Conservation (phyloP, 352 stramenopile genomes). For the Globisporangium canariense region DNA sequence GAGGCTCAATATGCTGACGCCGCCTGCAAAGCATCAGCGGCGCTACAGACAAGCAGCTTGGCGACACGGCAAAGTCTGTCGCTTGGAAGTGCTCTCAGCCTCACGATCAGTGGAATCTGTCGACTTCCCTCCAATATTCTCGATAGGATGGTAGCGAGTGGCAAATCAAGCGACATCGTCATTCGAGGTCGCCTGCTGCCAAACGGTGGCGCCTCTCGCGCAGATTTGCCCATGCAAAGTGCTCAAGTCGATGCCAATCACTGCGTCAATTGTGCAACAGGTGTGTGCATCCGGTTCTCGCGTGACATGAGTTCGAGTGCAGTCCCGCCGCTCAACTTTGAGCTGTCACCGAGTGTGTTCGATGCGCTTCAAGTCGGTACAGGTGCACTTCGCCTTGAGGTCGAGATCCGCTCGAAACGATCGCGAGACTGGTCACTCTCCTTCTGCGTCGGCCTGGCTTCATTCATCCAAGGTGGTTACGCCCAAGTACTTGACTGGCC, state of each 20-base stretch:
- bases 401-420: slow-evolving; percentile 12
- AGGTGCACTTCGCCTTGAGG: slow-evolving; percentile 7
- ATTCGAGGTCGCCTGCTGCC: slow-evolving; percentile 4
- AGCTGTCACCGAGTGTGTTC: slow-evolving; percentile 10
- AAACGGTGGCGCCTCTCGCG: not conserved
- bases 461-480: not conserved
- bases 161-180: not conserved
- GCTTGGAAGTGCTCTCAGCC: slow-evolving; percentile 2
- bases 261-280: not conserved
- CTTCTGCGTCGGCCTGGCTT: slow-evolving; percentile 6
- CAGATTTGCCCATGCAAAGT: not conserved
- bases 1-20: too few relatives aligned
- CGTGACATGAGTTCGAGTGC: not conserved
- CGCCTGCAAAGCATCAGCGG: not conserved
- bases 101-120: slow-evolving; percentile 10
- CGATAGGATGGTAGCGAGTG: not conserved
- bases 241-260: not conserved
- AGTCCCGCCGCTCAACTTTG: slow-evolving; percentile 2
- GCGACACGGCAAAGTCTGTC: not conserved
- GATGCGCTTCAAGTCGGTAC: slow-evolving; percentile 2
- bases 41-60: not conserved
- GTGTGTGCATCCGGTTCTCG: slow-evolving; percentile 1
- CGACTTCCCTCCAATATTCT: not conserved
- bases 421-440: slow-evolving; percentile 12
- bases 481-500: not conserved